Percentiles rank a stretch among this genome's conserved stretches.
These are phyloP conservation scores for Dalbergia oliveri DNA, from an alignment of 306 rosid species.

Conservation along the genomic window DNA sequence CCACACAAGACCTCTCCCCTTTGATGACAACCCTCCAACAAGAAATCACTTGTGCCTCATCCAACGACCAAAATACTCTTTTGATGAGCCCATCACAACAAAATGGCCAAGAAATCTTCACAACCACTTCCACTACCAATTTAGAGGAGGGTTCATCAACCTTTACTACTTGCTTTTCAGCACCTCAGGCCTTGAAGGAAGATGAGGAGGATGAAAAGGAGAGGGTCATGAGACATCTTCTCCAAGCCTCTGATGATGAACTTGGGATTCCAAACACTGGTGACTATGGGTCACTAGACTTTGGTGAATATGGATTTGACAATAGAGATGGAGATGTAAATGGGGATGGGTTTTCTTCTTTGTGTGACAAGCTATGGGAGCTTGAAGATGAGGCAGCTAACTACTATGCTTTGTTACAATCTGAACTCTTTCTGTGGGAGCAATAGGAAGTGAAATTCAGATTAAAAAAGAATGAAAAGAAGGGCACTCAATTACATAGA, in stretches of 20 bases:
- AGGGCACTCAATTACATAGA: not conserved
- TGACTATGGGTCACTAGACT: constrained; percentile 20
- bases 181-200: constrained; percentile 39
- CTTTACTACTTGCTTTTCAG: constrained; percentile 18
- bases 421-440: constrained; percentile 73
- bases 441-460: not conserved
- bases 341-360: constrained; percentile 50
- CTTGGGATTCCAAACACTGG: constrained; percentile 78
- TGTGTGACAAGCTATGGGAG: constrained; percentile 76
- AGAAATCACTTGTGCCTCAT: constrained; percentile 55
- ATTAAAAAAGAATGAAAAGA: not conserved
- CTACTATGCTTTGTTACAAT: constrained; percentile 72
- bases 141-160: constrained; percentile 37
- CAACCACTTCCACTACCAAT: not conserved
- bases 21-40: constrained; percentile 75
- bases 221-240: constrained; percentile 77
- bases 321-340: constrained; percentile 38
- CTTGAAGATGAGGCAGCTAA: constrained; percentile 88
- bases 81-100: not conserved
- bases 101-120: constrained; percentile 29
- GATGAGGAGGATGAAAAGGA: constrained; percentile 64
- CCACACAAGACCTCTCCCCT: constrained; percentile 65
- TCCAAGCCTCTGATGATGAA: constrained; percentile 92
- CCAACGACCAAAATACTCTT: constrained; percentile 28
- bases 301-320: constrained; percentile 41